Evolutionary conservation across 129 eudicot genomes (phyloP).

Genomic region (Flaveria trinervia): DNA sequence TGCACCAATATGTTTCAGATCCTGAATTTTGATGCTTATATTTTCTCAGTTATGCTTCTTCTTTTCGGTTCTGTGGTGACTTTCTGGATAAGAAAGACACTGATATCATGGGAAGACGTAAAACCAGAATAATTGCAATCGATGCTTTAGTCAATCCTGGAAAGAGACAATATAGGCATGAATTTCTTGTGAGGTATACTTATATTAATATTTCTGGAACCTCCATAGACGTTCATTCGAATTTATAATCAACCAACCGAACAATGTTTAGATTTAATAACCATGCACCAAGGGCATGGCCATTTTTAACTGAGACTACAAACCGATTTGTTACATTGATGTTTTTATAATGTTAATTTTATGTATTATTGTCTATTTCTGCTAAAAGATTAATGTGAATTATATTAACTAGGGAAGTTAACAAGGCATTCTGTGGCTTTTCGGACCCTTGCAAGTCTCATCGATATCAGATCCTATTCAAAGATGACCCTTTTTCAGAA

Average conservation of each 20-base stretch:
- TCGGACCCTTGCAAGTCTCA: conserved; percentile 49
- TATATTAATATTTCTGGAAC: neutral
- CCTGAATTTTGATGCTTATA: neutral
- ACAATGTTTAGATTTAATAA: conserved; percentile 4
- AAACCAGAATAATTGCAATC: conserved; percentile 81
- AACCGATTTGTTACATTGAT: conserved; percentile 11
- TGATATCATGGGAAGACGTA: conserved; percentile 70
- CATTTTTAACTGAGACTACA: neutral
- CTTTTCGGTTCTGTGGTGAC: conserved; percentile 79
- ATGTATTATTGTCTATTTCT: conserved; percentile 1
- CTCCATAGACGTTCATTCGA: conserved; percentile 3
- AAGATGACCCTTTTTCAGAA: conserved; percentile 24
- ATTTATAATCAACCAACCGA: neutral
- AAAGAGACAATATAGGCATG: conserved; percentile 56
- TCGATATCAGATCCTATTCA: conserved; percentile 37
- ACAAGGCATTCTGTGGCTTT: conserved; percentile 94
- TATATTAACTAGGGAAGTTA: conserved; percentile 60
- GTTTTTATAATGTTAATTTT: neutral
- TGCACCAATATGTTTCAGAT: neutral
- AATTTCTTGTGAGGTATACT: conserved; percentile 56
- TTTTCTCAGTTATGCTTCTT: conserved; percentile 65
- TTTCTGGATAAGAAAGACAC: conserved; percentile 53
- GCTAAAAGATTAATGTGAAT: conserved; percentile 11
- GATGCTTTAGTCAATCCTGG: conserved; percentile 84
- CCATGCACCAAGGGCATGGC: neutral